phyloP scores from a whole-genome alignment of 2,329 filamentous ascomycete species.

The Colletotrichum lindemuthianum region DNA sequence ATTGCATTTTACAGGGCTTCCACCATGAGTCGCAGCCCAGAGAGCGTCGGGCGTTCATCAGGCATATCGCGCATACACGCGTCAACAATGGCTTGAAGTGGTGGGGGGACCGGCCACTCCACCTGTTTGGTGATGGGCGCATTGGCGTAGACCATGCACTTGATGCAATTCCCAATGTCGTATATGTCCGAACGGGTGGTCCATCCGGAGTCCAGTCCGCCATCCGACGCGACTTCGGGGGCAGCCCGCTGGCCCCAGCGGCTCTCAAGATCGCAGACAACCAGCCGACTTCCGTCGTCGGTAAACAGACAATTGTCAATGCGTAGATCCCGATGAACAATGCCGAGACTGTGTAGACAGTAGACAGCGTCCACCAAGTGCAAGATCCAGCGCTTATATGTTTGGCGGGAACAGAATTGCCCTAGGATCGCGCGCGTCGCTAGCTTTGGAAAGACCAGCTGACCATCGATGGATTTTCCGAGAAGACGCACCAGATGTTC shows the following conservation, averaged over 20 bases:
- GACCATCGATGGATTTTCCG: no score
- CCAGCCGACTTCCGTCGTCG: slow-evolving; percentile 33
- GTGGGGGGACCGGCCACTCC: slow-evolving; percentile 41
- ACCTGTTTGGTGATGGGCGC: slow-evolving; percentile 39
- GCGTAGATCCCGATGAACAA: slow-evolving; percentile 42
- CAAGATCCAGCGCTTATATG: slow-evolving; percentile 40
- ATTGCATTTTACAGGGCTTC: no score
- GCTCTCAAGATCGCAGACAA: slow-evolving; percentile 42
- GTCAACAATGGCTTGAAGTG: slow-evolving; percentile 31
- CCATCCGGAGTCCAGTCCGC: slow-evolving; percentile 22
- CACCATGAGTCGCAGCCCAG: no score
- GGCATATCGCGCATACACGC: slow-evolving; percentile 20
- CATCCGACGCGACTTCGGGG: slow-evolving; percentile 39
- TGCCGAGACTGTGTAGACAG: slow-evolving; percentile 40
- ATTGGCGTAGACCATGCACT: slow-evolving; percentile 42
- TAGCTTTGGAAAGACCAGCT: neutral
- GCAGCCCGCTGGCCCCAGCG: slow-evolving; percentile 41
- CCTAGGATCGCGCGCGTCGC: slow-evolving; percentile 1
- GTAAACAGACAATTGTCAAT: slow-evolving; percentile 42
- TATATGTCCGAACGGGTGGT: slow-evolving; percentile 40
- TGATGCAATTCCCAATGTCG: slow-evolving; percentile 41
- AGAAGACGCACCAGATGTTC: no score
- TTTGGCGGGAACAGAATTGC: slow-evolving; percentile 20
- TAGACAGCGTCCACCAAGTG: slow-evolving; percentile 39
- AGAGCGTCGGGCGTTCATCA: no score